phyloP scores from a whole-genome alignment of 164 flowering plant species.

The Tinospora cordifolia region DNA sequence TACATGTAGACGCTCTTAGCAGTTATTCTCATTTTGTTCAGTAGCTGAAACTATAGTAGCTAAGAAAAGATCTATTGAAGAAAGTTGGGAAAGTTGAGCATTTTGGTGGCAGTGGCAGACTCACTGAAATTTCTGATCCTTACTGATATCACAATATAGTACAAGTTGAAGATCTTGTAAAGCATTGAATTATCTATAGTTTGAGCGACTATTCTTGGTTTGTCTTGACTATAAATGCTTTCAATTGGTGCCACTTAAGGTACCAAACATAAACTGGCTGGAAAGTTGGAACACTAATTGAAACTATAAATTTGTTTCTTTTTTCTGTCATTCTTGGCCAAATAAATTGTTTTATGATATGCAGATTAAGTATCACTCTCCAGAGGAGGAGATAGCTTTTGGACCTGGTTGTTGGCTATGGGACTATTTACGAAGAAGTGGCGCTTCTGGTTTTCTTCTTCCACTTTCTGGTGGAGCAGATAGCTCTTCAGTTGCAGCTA shows the following conservation, averaged over 20 bases:
- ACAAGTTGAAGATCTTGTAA: too few relatives aligned
- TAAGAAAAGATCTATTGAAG: neutral
- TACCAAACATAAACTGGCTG: neutral
- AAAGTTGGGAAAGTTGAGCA: neutral
- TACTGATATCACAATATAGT: too few relatives aligned
- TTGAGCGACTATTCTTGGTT: too few relatives aligned
- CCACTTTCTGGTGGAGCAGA: conserved; percentile 99
- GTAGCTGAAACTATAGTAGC: neutral
- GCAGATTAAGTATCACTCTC: conserved; percentile 74
- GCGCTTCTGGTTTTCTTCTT: conserved; percentile 96
- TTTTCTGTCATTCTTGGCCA: neutral
- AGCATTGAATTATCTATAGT: too few relatives aligned
- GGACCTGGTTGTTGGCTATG: conserved; percentile 97
- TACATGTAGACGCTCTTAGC: too few relatives aligned
- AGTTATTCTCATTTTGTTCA: neutral
- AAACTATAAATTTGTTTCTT: neutral
- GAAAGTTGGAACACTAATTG: neutral
- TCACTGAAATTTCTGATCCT: neutral
- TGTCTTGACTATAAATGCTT: neutral
- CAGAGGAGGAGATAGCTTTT: conserved; percentile 94
- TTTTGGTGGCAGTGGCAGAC: neutral
- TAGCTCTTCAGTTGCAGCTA: conserved; percentile 96
- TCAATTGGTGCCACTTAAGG: neutral
- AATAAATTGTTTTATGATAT: conserved; percentile 6
- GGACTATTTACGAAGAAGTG: conserved; percentile 97